These are phyloP conservation scores for Wickerhamomyces sp. DNA, from an alignment of 1,139 yeast species.

Conservation along the genomic window DNA sequence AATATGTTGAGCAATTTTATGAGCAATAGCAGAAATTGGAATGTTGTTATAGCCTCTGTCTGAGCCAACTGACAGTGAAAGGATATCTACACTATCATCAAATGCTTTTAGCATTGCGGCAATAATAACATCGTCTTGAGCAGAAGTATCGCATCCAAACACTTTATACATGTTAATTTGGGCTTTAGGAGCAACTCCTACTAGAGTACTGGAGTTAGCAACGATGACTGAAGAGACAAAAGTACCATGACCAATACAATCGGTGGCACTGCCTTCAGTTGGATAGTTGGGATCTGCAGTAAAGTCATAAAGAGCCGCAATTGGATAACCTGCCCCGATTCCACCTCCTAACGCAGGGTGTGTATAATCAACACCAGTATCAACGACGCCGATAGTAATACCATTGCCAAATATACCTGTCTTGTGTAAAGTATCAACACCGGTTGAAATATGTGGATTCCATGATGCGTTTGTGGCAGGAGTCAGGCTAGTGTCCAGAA, in stretches of 20 bases:
- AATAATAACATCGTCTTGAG: constrained; percentile 11
- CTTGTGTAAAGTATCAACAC: constrained; percentile 11
- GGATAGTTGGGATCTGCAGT: constrained; percentile 2
- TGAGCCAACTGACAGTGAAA: constrained; percentile 13
- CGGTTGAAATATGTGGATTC: constrained; percentile 2
- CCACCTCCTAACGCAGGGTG: constrained; percentile 16
- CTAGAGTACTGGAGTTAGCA: constrained; percentile 3
- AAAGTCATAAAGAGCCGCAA: constrained; percentile 1
- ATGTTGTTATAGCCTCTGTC: constrained; percentile 10
- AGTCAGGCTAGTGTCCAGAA: background rate
- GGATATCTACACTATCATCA: constrained; percentile 10
- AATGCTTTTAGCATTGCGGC: constrained; percentile 13
- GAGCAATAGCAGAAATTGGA: constrained; percentile 10
- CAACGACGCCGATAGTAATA: constrained; percentile 12
- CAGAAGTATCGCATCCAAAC: constrained; percentile 7
- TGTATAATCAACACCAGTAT: constrained; percentile 15
- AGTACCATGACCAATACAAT: constrained; percentile 15
- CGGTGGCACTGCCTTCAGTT: constrained; percentile 2
- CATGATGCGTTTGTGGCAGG: background rate
- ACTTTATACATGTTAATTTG: constrained; percentile 12
- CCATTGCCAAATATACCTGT: constrained; percentile 11
- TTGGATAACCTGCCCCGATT: constrained; percentile 9
- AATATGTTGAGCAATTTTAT: constrained; percentile 7
- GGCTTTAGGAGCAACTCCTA: constrained; percentile 5
- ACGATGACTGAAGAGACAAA: constrained; percentile 14